These are phyloP conservation scores for Rhodotorula sp. DNA, from an alignment of 1,284 basidiomycete genomes.

Conservation along the genomic window DNA sequence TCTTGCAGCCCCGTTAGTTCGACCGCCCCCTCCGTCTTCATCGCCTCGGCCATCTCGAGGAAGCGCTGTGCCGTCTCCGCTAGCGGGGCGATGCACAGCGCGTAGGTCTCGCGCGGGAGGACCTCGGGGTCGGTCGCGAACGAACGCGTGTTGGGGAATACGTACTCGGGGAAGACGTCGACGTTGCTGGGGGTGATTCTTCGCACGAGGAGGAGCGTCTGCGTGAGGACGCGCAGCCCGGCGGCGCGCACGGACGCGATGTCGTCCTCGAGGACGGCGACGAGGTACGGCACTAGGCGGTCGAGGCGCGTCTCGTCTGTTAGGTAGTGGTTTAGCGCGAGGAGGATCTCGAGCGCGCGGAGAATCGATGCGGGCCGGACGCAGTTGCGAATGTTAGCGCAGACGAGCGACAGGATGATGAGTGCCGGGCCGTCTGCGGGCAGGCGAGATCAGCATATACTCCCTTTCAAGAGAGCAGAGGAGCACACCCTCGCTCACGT, in stretches of 20 bases:
- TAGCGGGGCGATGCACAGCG: conserved; percentile 78
- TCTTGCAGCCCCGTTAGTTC: conserved; percentile 69
- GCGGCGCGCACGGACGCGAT: conserved; percentile 75
- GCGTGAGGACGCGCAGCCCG: conserved; percentile 76
- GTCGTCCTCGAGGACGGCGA: conserved; percentile 85
- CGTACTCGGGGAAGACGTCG: conserved; percentile 86
- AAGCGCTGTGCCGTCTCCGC: conserved; percentile 82
- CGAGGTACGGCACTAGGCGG: conserved; percentile 86
- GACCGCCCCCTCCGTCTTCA: conserved; percentile 76
- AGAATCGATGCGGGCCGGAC: conserved; percentile 81
- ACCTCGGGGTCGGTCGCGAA: conserved; percentile 80
- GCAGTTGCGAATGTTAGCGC: conserved; percentile 88
- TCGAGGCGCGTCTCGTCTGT: conserved; percentile 96
- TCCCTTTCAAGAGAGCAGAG: no score
- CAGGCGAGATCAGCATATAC: not conserved
- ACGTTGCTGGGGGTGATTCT: conserved; percentile 86
- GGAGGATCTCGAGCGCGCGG: conserved; percentile 80
- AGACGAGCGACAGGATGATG: conserved; percentile 78
- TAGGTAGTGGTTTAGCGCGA: conserved; percentile 77
- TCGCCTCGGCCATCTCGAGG: conserved; percentile 86
- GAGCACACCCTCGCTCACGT: conserved; percentile 1
- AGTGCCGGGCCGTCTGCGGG: conserved; percentile 72
- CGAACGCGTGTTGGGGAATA: conserved; percentile 84
- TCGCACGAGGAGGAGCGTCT: conserved; percentile 78
- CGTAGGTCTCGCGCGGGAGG: conserved; percentile 85